Base-by-base conservation (phyloP, 441 rosid genomes). In the Euphorbia celastroides region DNA sequence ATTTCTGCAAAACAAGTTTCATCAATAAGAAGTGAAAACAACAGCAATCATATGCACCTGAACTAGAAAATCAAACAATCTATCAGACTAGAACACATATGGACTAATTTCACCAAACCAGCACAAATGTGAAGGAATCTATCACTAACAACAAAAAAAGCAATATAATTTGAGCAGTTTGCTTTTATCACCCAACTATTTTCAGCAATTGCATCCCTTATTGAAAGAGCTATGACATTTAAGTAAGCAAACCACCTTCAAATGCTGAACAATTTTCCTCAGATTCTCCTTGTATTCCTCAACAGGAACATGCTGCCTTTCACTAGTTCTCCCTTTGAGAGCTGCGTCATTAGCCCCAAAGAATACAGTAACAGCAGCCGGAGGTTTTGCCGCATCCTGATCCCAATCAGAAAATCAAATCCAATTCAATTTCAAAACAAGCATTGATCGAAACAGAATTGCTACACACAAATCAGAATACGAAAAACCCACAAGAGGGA, bases 341-440 rank as follows among this genome's bases (percentile, higher is more conserved):
- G 93, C 96, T 36, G 99, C 97, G 78, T 93, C 97, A 76, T 93
- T 91, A 58, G 97, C 97, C 66, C 97, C 99, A 57, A 93, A 86
- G 81, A 93, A 93, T 25, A 91, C 74, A 7, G 98, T 82, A 51
- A 85, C 69, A 36, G 97, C 98, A 69, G 78, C 79, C 20, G 90
- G 98, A 70, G 85, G 78, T 69, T 84, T 75, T 12, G 65, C 19
- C 31, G 80, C 72, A 23, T 74, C 86, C 92, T 93, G 46, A 25
- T 25, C 36, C 65, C 20, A 30, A 16, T 10, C 50, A 55, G 34
- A 25, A 23, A 27, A 44, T 20, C 23, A 71, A 31, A 69, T 17
- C 64, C 57, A 51, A 26, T 51, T 25, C 7, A 23, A 19, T 59
- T 62, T 23, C 48, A 25, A 38, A 48, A 2, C n/a, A 11, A 44